phyloP scores from a whole-genome alignment of 1,284 basidiomycete species.

The Papiliotrema terrestris region DNA sequence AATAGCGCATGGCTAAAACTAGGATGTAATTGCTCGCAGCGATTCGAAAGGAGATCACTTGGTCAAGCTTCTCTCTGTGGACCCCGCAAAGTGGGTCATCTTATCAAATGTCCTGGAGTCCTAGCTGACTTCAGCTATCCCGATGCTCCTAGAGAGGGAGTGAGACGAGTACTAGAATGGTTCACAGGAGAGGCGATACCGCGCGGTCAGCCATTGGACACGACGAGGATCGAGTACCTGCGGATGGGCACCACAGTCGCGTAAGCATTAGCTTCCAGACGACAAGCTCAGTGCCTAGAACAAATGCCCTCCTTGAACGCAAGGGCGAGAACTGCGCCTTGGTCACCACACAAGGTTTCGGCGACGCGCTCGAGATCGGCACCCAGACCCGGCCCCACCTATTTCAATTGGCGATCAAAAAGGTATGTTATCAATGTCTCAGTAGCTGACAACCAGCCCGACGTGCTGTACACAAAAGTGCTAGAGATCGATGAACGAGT shows the following conservation, averaged over 20 bases:
- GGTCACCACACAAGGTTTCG: constrained; percentile 66
- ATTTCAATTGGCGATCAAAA: constrained; percentile 50
- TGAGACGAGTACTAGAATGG: constrained; percentile 48
- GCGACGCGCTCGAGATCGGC: constrained; percentile 48
- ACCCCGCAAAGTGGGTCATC: constrained; percentile 7
- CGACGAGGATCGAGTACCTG: constrained; percentile 39
- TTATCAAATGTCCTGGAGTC: background rate
- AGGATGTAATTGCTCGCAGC: constrained; percentile 12
- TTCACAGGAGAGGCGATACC: constrained; percentile 37
- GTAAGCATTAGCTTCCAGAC: background rate
- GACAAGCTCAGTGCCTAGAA: constrained; percentile 39
- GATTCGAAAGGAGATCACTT: constrained; percentile 12
- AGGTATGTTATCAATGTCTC: constrained; percentile 29
- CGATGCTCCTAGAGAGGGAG: constrained; percentile 51
- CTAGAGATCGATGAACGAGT: constrained; percentile 52
- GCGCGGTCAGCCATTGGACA: constrained; percentile 44
- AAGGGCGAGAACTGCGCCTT: constrained; percentile 90
- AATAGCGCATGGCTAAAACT: background rate
- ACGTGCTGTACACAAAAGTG: constrained; percentile 48
- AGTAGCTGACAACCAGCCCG: constrained; percentile 49
- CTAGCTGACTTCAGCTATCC: constrained; percentile 34
- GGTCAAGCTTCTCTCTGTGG: constrained; percentile 13
- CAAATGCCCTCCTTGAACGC: constrained; percentile 90
- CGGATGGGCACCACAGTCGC: constrained; percentile 19
- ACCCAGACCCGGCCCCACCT: constrained; percentile 47